Conservation (phyloP, 2,329 filamentous ascomycete genomes). For the Zasmidium cellare region DNA sequence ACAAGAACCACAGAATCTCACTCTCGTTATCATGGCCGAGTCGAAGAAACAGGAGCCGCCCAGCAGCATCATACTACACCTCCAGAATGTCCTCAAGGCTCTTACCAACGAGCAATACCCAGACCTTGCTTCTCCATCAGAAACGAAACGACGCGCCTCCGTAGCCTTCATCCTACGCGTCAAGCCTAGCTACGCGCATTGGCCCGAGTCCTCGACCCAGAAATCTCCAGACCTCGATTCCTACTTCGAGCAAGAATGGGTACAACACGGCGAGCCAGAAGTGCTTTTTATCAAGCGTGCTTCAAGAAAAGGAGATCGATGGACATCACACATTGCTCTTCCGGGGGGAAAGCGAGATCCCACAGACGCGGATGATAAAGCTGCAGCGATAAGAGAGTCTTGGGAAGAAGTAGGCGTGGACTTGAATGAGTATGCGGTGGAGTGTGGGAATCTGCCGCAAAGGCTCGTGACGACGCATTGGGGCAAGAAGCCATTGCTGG, state of each 20-base stretch:
- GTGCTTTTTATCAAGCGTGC: slow-evolving; percentile 72
- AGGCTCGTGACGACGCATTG: slow-evolving; percentile 66
- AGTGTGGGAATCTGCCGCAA: slow-evolving; percentile 64
- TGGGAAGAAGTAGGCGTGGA: slow-evolving; percentile 66
- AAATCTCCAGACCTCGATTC: slow-evolving; percentile 45
- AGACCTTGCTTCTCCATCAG: slow-evolving; percentile 49
- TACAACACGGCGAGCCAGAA: slow-evolving; percentile 65
- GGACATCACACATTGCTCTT: slow-evolving; percentile 68
- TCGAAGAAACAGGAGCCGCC: slow-evolving; percentile 6
- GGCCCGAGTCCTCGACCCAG: slow-evolving; percentile 40
- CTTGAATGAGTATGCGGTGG: slow-evolving; percentile 43
- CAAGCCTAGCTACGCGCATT: slow-evolving; percentile 58
- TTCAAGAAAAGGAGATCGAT: slow-evolving; percentile 64
- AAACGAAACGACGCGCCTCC: slow-evolving; percentile 61
- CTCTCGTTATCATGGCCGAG: not conserved
- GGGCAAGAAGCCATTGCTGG: slow-evolving; percentile 65
- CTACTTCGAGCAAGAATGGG: slow-evolving; percentile 67
- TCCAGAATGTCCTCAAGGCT: slow-evolving; percentile 44
- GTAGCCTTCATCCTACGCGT: slow-evolving; percentile 66
- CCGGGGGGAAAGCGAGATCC: slow-evolving; percentile 68
- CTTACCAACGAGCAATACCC: slow-evolving; percentile 50
- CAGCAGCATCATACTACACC: slow-evolving; percentile 37
- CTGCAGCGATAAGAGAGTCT: slow-evolving; percentile 64
- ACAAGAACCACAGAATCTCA: not conserved
- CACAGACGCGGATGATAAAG: slow-evolving; percentile 62